Base-by-base conservation (phyloP, 768 basidiomycete species). In the Baorangia bicolor region DNA sequence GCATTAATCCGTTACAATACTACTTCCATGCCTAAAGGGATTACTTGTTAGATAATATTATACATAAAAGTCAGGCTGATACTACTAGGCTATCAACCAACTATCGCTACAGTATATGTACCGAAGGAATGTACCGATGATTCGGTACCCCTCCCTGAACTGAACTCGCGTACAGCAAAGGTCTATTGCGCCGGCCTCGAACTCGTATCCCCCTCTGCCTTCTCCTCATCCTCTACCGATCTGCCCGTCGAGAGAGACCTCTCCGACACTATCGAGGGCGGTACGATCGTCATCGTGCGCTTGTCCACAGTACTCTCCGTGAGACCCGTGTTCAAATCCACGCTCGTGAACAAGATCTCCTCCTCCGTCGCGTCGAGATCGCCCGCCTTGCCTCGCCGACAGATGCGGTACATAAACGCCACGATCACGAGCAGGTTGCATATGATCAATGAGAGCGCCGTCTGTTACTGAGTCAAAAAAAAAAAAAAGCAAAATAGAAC, bases 391-490 rank as follows among this genome's bases (percentile, higher is more conserved):
- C 51, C 53, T 35, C 55, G 52, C 5, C 18, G 25, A 28, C n/a
- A 61, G 3, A 62, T n/a, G 18, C 58, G 66, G 40, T 65, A 61
- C 8, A 61, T 16, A 9, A 64, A 68, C 14, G 61, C 33, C 20
- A 66, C 61, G 28, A 70, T 57, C 39, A 70, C 70, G 31, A 69
- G 58, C 13, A 61, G 52, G 23, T 68, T 65, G 56, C 68, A 70
- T 6, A 70, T 51, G 37, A 70, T 50, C 23, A 66, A 38, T 9
- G 65, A 57, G 16, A 66, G 49, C 8, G 70, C 64, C 4, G 60
- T 23, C 68, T 68, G 34, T 56, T 38, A 13, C 8, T 47, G 33
- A 55, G 51, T 35, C 10, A 14, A 12, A 11, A n/a, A n/a, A 27
- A 7, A 20, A 7, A 4, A 18, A 27, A 27, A 30, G 13, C n/a